Conservation (phyloP, 1,284 basidiomycete species). For the Veloboletus limbatus region DNA sequence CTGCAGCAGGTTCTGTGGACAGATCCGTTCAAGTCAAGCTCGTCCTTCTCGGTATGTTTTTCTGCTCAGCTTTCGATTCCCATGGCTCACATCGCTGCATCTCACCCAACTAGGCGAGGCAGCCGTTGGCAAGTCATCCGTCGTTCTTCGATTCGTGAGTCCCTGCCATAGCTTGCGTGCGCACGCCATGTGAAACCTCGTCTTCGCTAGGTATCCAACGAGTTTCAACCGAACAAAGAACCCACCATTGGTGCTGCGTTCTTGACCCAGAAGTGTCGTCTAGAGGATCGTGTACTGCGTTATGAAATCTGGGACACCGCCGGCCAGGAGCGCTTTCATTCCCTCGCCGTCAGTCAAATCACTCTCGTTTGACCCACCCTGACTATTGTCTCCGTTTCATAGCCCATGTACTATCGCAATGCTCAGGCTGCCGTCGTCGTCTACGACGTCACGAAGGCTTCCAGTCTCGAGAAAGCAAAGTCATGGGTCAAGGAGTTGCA, state of each 20-base stretch:
- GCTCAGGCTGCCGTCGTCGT: conserved; percentile 98
- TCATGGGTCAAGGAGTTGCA: conserved; percentile 99
- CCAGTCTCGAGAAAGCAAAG: conserved; percentile 98
- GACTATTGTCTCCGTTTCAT: conserved; percentile 3
- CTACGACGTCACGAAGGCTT: conserved; percentile 93
- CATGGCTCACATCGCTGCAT: background rate
- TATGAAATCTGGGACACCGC: conserved; percentile 98
- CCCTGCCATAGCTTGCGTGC: background rate
- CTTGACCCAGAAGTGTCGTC: conserved; percentile 86
- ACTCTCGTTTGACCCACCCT: conserved; percentile 6
- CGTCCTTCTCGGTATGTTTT: conserved; percentile 53
- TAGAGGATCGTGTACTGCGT: conserved; percentile 88
- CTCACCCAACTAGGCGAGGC: conserved; percentile 77
- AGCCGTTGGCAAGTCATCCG: conserved; percentile 98
- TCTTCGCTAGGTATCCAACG: conserved; percentile 73
- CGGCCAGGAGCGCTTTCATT: conserved; percentile 93
- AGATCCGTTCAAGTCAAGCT: conserved; percentile 57
- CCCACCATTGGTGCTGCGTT: conserved; percentile 98
- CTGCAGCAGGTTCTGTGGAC: conserved; percentile 68
- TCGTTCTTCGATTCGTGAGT: conserved; percentile 95
- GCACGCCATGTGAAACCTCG: conserved; percentile 7
- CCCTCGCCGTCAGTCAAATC: conserved; percentile 66
- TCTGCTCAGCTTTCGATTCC: background rate
- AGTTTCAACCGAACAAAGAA: conserved; percentile 96
- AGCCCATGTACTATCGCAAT: conserved; percentile 99